phyloP scores from a whole-genome alignment of 2,329 filamentous ascomycete species.

The Colletotrichum filicis region DNA sequence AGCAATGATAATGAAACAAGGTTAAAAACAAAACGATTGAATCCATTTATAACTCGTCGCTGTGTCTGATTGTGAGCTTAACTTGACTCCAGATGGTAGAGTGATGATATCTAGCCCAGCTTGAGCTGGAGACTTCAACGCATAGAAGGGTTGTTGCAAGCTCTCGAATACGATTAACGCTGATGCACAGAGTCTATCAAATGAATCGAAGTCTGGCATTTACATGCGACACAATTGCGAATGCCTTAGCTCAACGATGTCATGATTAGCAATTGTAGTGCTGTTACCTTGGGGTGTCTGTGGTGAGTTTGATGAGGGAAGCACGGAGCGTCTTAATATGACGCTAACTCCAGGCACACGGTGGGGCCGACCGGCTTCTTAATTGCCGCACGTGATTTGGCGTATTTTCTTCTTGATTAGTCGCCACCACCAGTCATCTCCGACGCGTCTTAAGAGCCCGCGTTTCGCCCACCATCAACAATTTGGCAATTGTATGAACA shows the following conservation, averaged over 20 bases:
- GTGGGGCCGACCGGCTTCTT: conserved; percentile 1
- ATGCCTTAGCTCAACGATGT: no score
- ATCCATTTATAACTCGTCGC: background rate
- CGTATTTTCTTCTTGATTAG: conserved; percentile 42
- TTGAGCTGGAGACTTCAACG: no score
- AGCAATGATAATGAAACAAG: background rate
- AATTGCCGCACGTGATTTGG: conserved; percentile 49
- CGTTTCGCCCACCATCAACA: conserved; percentile 1
- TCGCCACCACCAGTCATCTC: conserved; percentile 37
- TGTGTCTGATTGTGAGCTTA: background rate
- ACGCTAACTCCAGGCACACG: conserved; percentile 22
- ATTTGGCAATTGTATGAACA: background rate
- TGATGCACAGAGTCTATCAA: no score
- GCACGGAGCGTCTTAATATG: background rate
- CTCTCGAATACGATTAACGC: no score
- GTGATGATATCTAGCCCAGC: no score
- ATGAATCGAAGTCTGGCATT: no score
- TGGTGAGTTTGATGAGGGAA: no score
- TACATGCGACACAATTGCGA: no score
- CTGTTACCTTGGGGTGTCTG: no score
- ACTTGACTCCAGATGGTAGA: background rate
- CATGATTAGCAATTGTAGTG: background rate
- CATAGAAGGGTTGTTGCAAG: no score
- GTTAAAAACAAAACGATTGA: background rate
- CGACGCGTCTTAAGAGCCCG: conserved; percentile 45